Evolutionary conservation across 2,329 filamentous ascomycete genomes (phyloP).

Genomic region (Aspergillus pseudotamarii): DNA sequence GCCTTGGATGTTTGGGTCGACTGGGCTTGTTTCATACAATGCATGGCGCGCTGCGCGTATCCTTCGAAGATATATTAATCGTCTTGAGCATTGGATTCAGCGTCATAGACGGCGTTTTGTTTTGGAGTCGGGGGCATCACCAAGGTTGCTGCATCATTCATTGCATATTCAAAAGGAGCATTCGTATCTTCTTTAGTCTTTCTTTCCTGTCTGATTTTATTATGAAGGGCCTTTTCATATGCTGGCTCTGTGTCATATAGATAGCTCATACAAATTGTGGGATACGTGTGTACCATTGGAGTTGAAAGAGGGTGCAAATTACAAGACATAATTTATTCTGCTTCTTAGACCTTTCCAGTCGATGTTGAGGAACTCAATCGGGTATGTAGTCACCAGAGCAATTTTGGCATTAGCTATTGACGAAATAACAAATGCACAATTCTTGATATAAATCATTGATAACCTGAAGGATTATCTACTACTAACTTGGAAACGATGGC

Average conservation of each 20-base stretch:
- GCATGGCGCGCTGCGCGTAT: constrained; percentile 19
- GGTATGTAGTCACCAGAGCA: not conserved
- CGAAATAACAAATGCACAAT: no score
- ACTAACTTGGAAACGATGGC: not conserved
- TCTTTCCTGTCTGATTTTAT: not conserved
- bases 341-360: not conserved
- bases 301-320: not conserved
- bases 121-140: constrained; percentile 13
- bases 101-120: constrained; percentile 23
- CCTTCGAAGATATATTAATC: constrained; percentile 10
- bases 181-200: not conserved
- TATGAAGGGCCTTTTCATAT: not conserved
- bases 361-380: no score
- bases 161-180: constrained; percentile 4
- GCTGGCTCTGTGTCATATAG: not conserved
- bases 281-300: not conserved
- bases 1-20: constrained; percentile 13
- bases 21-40: constrained; percentile 11
- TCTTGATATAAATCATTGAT: not conserved
- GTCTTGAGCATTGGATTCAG: constrained; percentile 10
- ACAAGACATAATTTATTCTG: not conserved
- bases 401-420: no score
- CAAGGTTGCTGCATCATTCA: constrained; percentile 1
- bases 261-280: constrained; percentile 3
- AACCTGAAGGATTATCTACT: not conserved